Evolutionary conservation across 768 basidiomycete genomes (phyloP).

Genomic region (Pluteus cervinus): DNA sequence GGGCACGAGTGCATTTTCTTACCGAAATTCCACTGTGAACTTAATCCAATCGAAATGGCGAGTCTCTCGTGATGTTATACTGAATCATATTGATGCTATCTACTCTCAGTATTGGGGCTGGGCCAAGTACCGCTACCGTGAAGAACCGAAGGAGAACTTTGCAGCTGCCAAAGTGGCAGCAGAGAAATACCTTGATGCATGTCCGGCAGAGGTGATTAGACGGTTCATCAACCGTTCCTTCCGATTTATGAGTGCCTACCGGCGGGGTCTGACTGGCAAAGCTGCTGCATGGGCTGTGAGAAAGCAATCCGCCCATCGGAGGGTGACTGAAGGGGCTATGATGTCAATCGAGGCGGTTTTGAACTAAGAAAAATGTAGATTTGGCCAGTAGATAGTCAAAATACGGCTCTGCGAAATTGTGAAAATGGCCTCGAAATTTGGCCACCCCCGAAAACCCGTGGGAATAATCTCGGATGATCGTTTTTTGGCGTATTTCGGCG

Average conservation of each 20-base stretch:
- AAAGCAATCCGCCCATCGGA: conserved; percentile 27
- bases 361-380: not conserved
- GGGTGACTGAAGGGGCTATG: conserved; percentile 8
- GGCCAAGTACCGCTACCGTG: conserved; percentile 27
- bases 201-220: conserved; percentile 28
- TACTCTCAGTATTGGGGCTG: conserved; percentile 27
- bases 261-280: conserved; percentile 24
- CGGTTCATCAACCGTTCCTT: conserved; percentile 30
- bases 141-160: conserved; percentile 25
- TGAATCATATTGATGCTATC: not conserved
- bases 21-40: conserved; percentile 40
- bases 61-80: conserved; percentile 9
- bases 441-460: not conserved
- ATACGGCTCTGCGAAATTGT: no score
- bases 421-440: no score
- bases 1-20: conserved; percentile 34
- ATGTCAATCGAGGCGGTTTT: conserved; percentile 1
- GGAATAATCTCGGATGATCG: not conserved
- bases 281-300: conserved; percentile 33
- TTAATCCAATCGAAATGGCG: conserved; percentile 43
- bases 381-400: not conserved
- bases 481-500: not conserved
- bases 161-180: conserved; percentile 21
- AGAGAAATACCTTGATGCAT: conserved; percentile 22
- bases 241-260: conserved; percentile 30